Percentiles rank a stretch among this genome's conserved stretches.
These are phyloP conservation scores for Fusarium gaditjirri DNA, from an alignment of 2,329 filamentous ascomycete genomes.

Conservation along the genomic window DNA sequence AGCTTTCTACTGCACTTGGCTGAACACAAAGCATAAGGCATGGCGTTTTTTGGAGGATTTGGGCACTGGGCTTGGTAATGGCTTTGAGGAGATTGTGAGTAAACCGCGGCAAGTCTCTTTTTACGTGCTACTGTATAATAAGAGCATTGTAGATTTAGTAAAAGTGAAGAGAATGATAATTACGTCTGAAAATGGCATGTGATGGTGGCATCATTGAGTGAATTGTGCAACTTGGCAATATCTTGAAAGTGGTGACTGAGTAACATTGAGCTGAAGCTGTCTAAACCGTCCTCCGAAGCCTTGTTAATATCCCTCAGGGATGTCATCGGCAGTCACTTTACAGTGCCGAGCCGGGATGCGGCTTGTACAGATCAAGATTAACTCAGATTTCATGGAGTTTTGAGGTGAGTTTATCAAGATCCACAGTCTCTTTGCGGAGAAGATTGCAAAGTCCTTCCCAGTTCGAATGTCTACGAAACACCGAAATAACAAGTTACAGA, in stretches of 20 bases:
- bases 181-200: constrained; percentile 16
- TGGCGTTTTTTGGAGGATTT: constrained; percentile 33
- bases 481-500: constrained; percentile 27
- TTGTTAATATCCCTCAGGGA: constrained; percentile 1
- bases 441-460: not conserved
- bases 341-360: constrained; percentile 17
- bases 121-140: not conserved
- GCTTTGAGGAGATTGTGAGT: constrained; percentile 20
- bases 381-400: not conserved
- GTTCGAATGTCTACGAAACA: constrained; percentile 7
- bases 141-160: constrained; percentile 11
- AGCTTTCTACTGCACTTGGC: constrained; percentile 31
- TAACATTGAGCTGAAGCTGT: not conserved
- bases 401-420: not conserved
- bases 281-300: not conserved
- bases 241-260: not conserved
- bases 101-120: constrained; percentile 14
- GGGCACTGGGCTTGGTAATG: not conserved
- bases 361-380: constrained; percentile 13
- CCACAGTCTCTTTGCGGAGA: constrained; percentile 24
- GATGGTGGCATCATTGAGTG: constrained; percentile 9
- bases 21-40: constrained; percentile 35
- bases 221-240: not conserved
- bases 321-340: constrained; percentile 10
- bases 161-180: constrained; percentile 10